Base-by-base conservation (phyloP, 331 rosid genomes). In the Quercus phellos region DNA sequence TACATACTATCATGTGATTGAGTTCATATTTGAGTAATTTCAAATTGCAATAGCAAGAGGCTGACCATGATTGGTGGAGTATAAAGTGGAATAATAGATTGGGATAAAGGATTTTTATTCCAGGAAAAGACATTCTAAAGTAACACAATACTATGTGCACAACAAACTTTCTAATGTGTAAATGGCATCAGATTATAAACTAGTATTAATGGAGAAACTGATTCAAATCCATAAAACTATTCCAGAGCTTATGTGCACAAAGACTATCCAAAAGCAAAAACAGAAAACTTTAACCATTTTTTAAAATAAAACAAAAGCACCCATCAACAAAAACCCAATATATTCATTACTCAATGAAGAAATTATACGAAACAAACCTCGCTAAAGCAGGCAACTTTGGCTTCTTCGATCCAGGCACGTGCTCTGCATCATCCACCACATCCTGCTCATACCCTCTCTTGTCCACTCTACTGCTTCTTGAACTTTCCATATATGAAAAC, bases 301-400 rank as follows among this genome's bases (percentile, higher is more conserved):
- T 34, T 27, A 38, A 50, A 73, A 38, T 46, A 32, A 55, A 58
- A 18, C 16, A 43, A 19, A 12, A 29, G 30, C 19, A 26, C 69
- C 6, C 42, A 75, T 66, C 26, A 59, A 58, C 21, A 13, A 30
- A 75, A 56, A 70, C 24, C 46, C 70, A 55, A 12, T 58, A 51
- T 27, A 76, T 21, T 46, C 51, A 72, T 58, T 26, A 21, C 34
- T 32, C 6, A 74, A 59, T 11, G 3, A 56, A 78, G 29, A 78
- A 13, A 34, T 4, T 29, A 26, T 19, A 74, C 46, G 51, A 50
- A 51, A 69, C 17, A 84, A 75, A 93, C 98, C 98, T 91, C 21
- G 93, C 97, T 42, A 93, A 90, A 85, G 89, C 83, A 2, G 94
- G 98, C 56, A 89, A 78, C 78, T 87, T 90, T 51, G 87, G 85